Base-by-base conservation (phyloP, 2,329 filamentous ascomycete species). In the Calonectria naviculata region DNA sequence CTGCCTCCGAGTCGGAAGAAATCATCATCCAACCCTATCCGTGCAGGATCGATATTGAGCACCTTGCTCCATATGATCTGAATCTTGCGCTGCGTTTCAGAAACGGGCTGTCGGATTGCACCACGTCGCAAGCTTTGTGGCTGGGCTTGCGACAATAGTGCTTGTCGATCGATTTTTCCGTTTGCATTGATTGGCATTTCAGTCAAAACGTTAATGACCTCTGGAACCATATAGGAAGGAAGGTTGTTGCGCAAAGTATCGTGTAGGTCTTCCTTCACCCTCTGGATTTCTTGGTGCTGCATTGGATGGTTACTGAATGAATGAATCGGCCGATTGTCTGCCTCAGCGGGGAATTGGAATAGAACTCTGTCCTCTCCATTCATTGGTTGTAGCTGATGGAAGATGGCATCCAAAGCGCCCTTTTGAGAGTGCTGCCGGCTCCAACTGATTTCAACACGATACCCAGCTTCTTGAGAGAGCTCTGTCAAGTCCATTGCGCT, bases 1-100 rank as follows among this genome's bases (percentile, higher is more conserved):
- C 80, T 73, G 2, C 79, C 79, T 3, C 79, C 79, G 0, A 81
- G 70, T 8, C 67, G 69, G 65, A 81, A 79, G 62, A 81, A 81
- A 24, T 72, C 72, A 47, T 78, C 75, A 21, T 75, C 72, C 2
- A 80, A 66, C 5, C 82, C 80, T 19, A 87, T 84, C 0, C 44
- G 47, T 1, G 52, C 24, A 5, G 71, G 62, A 1, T 71, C n/a
- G 2, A 77, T 29, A 5, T 49, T 38, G 12, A 78, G 49, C 3
- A 78, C 71, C 8, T 38, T 46, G 4, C 47, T 49, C 75, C 75
- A 77, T 6, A 76, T 63, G 6, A 36, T 46, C 62, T 54, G 67
- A 41, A 56, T 36, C 44, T 58, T 41, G 3, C 1, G 8, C 36
- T 66, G 19, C 1, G 31, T 29, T 15, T 52, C 19, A 0, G 12